Conservation (phyloP, 2,329 filamentous ascomycete species). For the Botrytis medusae region DNA sequence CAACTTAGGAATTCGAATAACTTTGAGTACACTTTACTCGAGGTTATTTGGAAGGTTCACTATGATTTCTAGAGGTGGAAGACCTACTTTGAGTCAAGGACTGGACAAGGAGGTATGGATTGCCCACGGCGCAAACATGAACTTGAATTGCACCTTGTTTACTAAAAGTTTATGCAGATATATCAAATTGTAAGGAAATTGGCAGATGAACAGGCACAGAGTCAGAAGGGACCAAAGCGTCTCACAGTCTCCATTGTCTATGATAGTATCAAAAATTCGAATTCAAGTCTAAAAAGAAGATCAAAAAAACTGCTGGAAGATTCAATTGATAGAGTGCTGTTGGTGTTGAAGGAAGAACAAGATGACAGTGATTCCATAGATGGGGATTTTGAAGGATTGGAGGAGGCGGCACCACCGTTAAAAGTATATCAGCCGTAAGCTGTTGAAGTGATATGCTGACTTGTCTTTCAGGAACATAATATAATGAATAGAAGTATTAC, state of each 20-base stretch:
- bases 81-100: conserved; percentile 52
- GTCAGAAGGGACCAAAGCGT: conserved; percentile 48
- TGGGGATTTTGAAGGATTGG: conserved; percentile 51
- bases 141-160: not conserved
- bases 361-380: conserved; percentile 50
- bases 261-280: conserved; percentile 78
- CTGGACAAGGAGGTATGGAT: conserved; percentile 60
- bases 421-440: conserved; percentile 32
- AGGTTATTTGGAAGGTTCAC: conserved; percentile 16
- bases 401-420: conserved; percentile 37
- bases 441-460: not conserved
- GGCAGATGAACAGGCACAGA: conserved; percentile 61
- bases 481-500: conserved; percentile 66
- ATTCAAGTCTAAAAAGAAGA: conserved; percentile 79
- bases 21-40: no score
- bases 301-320: conserved; percentile 82
- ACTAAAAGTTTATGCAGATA: conserved; percentile 47
- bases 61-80: conserved; percentile 42
- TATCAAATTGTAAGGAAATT: conserved; percentile 79
- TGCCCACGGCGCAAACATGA: conserved; percentile 10
- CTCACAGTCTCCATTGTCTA: conserved; percentile 66
- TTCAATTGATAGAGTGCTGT: conserved; percentile 78
- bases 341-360: conserved; percentile 59
- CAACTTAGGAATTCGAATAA: not conserved
- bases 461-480: conserved; percentile 50